Evolutionary conservation across 2,329 filamentous ascomycete species (phyloP).

Genomic region (Fusarium nematophilum): DNA sequence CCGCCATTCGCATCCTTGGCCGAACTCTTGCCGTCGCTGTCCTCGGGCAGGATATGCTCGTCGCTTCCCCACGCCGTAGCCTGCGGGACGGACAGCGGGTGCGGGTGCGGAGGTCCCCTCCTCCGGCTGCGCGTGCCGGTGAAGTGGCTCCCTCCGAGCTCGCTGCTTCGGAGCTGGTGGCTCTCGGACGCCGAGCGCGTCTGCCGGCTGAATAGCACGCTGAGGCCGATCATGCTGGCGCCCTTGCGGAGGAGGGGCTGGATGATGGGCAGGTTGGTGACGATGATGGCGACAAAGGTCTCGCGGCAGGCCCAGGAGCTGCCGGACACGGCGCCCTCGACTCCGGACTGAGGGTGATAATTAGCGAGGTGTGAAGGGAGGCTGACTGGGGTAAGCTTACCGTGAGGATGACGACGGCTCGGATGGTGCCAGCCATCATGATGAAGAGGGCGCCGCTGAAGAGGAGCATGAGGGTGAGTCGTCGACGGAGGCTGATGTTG

Average conservation of each 20-base stretch:
- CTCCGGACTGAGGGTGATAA: slow-evolving; percentile 15
- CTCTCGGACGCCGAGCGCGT: slow-evolving; percentile 34
- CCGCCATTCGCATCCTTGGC: slow-evolving; percentile 12
- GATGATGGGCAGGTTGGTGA: slow-evolving; percentile 48
- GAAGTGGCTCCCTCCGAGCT: slow-evolving; percentile 27
- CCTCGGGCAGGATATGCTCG: slow-evolving; percentile 34
- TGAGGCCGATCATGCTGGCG: slow-evolving; percentile 34
- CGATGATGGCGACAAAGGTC: slow-evolving; percentile 52
- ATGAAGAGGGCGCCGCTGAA: slow-evolving; percentile 38
- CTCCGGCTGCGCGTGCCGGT: slow-evolving; percentile 12
- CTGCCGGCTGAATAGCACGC: slow-evolving; percentile 28
- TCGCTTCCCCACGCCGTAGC: slow-evolving; percentile 36
- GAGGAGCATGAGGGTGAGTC: slow-evolving; percentile 34
- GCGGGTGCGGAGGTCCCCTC: neutral
- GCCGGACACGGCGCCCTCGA: slow-evolving; percentile 32
- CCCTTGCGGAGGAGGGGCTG: slow-evolving; percentile 35
- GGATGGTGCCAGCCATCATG: slow-evolving; percentile 38
- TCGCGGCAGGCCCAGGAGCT: slow-evolving; percentile 52
- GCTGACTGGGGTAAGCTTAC: slow-evolving; percentile 2
- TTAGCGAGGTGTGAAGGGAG: neutral
- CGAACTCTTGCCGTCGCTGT: slow-evolving; percentile 2
- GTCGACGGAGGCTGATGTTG: slow-evolving; percentile 36
- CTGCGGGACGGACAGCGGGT: slow-evolving; percentile 27
- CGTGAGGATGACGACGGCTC: slow-evolving; percentile 33
- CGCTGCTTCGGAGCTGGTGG: slow-evolving; percentile 34